These are phyloP conservation scores for Salix exigua DNA, from an alignment of 345 rosid species.

Conservation along the genomic window DNA sequence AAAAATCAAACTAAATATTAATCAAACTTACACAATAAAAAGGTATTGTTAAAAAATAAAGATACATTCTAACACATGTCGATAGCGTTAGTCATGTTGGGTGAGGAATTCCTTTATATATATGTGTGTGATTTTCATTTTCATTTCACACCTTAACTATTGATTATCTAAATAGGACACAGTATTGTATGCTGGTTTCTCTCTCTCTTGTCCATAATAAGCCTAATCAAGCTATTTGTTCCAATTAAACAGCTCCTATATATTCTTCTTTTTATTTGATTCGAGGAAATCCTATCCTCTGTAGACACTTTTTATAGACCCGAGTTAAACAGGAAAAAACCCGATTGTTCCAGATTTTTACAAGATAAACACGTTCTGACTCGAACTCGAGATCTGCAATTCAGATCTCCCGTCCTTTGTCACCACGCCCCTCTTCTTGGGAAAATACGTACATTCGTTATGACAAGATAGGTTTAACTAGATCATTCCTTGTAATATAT, in stretches of 20 bases:
- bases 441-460: not conserved
- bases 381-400: too few species aligned
- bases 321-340: too few species aligned
- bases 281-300: not conserved
- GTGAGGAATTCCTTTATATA: too few species aligned
- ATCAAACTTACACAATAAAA: not conserved
- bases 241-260: not conserved
- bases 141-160: not conserved
- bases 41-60: not conserved
- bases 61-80: not conserved
- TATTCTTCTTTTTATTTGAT: not conserved
- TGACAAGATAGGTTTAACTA: not conserved
- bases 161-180: too few species aligned
- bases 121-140: not conserved
- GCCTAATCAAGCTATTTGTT: not conserved
- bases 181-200: not conserved
- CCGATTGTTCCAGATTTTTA: too few species aligned
- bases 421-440: too few species aligned
- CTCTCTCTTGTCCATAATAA: not conserved
- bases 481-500: too few species aligned
- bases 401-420: too few species aligned
- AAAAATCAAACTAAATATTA: not conserved
- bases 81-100: not conserved
- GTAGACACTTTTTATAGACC: rapidly evolving
- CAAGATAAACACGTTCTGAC: too few species aligned